A percentile compares a stretch with the other conserved stretches of the same genome.
Evolutionary conservation across 2,329 filamentous ascomycete genomes (phyloP).

Genomic region (Westerdykella aurantiaca): DNA sequence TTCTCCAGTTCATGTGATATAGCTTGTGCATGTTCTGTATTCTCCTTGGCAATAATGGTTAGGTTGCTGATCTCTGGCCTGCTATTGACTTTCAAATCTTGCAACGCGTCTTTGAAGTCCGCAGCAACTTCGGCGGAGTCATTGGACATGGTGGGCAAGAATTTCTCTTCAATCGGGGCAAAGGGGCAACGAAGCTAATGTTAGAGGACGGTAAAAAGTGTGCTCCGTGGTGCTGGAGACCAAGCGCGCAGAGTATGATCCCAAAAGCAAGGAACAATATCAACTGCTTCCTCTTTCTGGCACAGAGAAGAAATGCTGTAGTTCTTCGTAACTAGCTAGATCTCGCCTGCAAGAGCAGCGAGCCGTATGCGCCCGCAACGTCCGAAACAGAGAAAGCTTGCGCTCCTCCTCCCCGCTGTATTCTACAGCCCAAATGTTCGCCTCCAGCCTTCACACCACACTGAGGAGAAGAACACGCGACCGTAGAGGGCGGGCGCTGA

Average conservation of each 20-base stretch:
- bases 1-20: constrained; percentile 87
- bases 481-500: neutral
- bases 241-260: constrained; percentile 22
- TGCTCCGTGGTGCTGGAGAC: too few relatives aligned
- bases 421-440: constrained; percentile 24
- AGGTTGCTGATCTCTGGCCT: constrained; percentile 95
- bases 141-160: constrained; percentile 55
- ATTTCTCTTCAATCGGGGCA: constrained; percentile 11
- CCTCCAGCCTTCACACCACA: constrained; percentile 28
- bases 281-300: constrained; percentile 39
- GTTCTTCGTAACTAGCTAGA: constrained; percentile 47
- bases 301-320: constrained; percentile 38
- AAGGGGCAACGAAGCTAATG: constrained; percentile 14
- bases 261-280: constrained; percentile 29
- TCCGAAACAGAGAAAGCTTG: constrained; percentile 29
- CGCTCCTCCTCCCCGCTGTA: constrained; percentile 29
- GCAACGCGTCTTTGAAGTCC: constrained; percentile 88
- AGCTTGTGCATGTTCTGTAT: constrained; percentile 88
- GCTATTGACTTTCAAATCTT: constrained; percentile 86
- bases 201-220: constrained; percentile 12
- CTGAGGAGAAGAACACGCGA: constrained; percentile 14
- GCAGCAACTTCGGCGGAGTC: constrained; percentile 81
- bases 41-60: constrained; percentile 95
- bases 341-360: constrained; percentile 27
- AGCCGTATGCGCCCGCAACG: constrained; percentile 26